These are phyloP conservation scores for Keqinozyma sinolaborantium DNA, from an alignment of 1,139 yeast species.

Conservation along the genomic window DNA sequence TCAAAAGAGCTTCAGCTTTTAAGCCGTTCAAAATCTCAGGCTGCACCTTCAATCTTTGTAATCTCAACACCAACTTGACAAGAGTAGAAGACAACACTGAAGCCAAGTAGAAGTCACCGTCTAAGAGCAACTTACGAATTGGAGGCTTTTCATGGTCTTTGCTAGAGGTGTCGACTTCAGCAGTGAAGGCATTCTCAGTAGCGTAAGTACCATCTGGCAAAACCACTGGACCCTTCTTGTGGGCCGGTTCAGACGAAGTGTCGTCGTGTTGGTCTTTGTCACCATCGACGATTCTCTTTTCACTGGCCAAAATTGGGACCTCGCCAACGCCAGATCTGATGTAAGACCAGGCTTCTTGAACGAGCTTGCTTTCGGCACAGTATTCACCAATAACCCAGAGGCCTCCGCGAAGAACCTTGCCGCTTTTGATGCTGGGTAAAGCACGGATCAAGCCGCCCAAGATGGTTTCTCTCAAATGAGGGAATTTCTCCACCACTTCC, in stretches of 20 bases:
- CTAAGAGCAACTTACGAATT: constrained; percentile 74
- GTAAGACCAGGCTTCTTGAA: constrained; percentile 84
- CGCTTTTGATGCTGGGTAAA: constrained; percentile 70
- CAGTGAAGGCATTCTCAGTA: constrained; percentile 82
- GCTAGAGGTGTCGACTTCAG: constrained; percentile 30
- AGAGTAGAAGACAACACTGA: constrained; percentile 86
- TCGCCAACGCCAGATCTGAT: constrained; percentile 86
- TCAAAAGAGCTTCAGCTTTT: constrained; percentile 91
- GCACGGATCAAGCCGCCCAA: constrained; percentile 61
- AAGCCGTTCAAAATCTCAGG: constrained; percentile 68
- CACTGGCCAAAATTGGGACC: constrained; percentile 82
- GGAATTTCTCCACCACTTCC: constrained; percentile 92
- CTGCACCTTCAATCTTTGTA: constrained; percentile 56
- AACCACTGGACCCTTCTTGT: constrained; percentile 68
- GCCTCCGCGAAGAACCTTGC: constrained; percentile 90
- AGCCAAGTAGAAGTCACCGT: constrained; percentile 89
- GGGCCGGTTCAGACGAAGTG: constrained; percentile 16
- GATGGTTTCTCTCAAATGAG: constrained; percentile 68
- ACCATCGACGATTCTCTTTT: constrained; percentile 46
- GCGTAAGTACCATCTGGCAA: constrained; percentile 99
- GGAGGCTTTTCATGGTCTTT: constrained; percentile 56
- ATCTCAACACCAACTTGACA: constrained; percentile 82
- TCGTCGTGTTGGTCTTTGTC: constrained; percentile 24
- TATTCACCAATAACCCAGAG: constrained; percentile 97
- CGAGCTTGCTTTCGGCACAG: constrained; percentile 65